These are phyloP conservation scores for Cladosporium oxysporum DNA, from an alignment of 2,329 filamentous ascomycete species.

Conservation along the genomic window DNA sequence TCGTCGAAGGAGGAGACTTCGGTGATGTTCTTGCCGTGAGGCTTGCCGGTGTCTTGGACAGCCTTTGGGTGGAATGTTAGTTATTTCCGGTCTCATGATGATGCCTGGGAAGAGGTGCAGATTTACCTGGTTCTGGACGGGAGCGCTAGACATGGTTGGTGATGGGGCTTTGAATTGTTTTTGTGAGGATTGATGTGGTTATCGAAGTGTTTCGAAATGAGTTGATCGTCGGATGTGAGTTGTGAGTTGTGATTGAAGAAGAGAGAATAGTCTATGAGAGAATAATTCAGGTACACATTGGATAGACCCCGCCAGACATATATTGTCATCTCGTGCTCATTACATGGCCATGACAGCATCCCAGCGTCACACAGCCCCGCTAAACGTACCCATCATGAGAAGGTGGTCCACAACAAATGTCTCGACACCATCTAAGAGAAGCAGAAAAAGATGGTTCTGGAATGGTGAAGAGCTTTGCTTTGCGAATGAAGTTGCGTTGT, in stretches of 20 bases:
- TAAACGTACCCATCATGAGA: slow-evolving; percentile 27
- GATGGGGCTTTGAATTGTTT: not conserved
- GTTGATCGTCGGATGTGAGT: not conserved
- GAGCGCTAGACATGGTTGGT: slow-evolving; percentile 9
- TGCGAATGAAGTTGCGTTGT: not conserved
- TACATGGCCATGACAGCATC: slow-evolving; percentile 8
- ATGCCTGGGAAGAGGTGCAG: not conserved
- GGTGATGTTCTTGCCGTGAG: slow-evolving; percentile 54
- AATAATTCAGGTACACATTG: not conserved
- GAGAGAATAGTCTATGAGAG: not conserved
- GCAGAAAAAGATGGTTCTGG: not conserved
- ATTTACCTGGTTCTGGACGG: slow-evolving; percentile 13
- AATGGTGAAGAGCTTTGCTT: not conserved
- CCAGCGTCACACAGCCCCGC: slow-evolving; percentile 21
- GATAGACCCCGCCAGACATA: not conserved
- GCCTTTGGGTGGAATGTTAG: slow-evolving; percentile 12
- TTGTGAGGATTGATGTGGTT: not conserved
- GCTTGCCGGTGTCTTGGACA: slow-evolving; percentile 41
- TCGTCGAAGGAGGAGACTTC: slow-evolving; percentile 50
- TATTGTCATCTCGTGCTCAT: not conserved
- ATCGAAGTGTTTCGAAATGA: not conserved
- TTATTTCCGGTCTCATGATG: not conserved
- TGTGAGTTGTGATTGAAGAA: not conserved
- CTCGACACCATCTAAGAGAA: not conserved
- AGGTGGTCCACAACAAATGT: not conserved